Evolutionary conservation across 805 yeast genomes (phyloP).

Genomic region (Candida peoriensis): DNA sequence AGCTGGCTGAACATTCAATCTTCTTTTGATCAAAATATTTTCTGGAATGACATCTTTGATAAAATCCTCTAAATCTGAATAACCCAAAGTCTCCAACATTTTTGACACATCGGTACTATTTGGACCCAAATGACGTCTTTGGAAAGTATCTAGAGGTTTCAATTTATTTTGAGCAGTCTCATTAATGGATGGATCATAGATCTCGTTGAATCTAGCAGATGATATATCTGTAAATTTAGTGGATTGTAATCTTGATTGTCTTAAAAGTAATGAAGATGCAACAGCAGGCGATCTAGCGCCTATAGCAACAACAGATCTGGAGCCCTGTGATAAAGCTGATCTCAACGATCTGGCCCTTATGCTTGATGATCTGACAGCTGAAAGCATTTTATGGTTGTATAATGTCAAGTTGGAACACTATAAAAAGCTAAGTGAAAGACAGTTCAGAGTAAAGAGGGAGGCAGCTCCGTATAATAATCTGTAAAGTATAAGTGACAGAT

Average conservation of each 20-base stretch:
- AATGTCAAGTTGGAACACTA: no score
- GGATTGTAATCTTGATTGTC: slow-evolving; percentile 13
- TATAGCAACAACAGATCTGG: neutral
- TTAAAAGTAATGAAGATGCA: slow-evolving; percentile 4
- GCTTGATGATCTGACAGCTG: neutral
- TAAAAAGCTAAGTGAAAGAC: no score
- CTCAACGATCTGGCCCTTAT: neutral
- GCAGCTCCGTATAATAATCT: no score
- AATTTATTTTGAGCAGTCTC: slow-evolving; percentile 12
- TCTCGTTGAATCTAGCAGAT: slow-evolving; percentile 41
- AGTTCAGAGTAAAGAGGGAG: no score
- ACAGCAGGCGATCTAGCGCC: neutral
- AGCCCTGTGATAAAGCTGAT: no score
- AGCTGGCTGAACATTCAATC: slow-evolving; percentile 59
- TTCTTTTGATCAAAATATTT: slow-evolving; percentile 64
- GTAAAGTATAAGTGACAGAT: no score
- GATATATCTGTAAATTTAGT: slow-evolving; percentile 46
- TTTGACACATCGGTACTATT: slow-evolving; percentile 51
- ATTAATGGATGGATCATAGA: slow-evolving; percentile 38
- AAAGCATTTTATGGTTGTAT: neutral
- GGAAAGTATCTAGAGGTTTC: slow-evolving; percentile 68
- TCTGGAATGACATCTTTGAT: slow-evolving; percentile 71
- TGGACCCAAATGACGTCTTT: slow-evolving; percentile 90
- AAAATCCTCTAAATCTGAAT: slow-evolving; percentile 63
- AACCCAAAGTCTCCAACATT: slow-evolving; percentile 67